Evolutionary conservation across 306 rosid genomes (phyloP).

Genomic region (Fagus sylvatica): DNA sequence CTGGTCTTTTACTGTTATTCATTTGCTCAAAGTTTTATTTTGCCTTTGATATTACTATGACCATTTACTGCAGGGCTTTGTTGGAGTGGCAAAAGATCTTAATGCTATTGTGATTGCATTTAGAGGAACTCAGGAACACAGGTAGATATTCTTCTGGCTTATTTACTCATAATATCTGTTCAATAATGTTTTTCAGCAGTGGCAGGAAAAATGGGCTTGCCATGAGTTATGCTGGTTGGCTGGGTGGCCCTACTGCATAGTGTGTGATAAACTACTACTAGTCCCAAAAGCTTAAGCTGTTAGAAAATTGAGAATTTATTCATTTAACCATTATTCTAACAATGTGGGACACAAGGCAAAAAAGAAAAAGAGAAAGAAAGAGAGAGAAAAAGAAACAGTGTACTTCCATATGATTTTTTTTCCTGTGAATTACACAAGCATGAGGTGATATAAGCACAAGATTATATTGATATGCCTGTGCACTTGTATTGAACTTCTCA

Average conservation of each 20-base stretch:
- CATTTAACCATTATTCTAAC: no score
- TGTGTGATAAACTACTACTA: no score
- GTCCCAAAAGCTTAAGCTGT: no score
- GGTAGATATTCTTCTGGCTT: slow-evolving; percentile 41
- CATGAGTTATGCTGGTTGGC: not conserved
- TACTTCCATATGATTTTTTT: no score
- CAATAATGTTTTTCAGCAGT: not conserved
- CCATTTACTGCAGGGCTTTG: slow-evolving; percentile 63
- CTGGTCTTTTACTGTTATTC: slow-evolving; percentile 7
- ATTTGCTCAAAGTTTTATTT: not conserved
- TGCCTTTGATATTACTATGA: slow-evolving; percentile 18
- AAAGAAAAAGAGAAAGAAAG: no score
- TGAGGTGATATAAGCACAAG: not conserved
- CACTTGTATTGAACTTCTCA: not conserved
- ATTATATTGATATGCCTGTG: no score
- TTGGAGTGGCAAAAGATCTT: slow-evolving; percentile 82
- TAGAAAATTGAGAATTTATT: no score
- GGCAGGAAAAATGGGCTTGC: slow-evolving; percentile 3
- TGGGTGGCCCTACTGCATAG: not conserved
- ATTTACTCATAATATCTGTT: not conserved
- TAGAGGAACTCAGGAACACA: slow-evolving; percentile 94
- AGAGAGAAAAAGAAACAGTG: no score
- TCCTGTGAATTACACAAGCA: not conserved
- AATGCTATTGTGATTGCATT: slow-evolving; percentile 83
- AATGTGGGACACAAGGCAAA: no score